Evolutionary conservation across 352 stramenopile genomes (phyloP), one percentile per base, ranked within the genome.

Genomic region (Pythium monospermum): DNA sequence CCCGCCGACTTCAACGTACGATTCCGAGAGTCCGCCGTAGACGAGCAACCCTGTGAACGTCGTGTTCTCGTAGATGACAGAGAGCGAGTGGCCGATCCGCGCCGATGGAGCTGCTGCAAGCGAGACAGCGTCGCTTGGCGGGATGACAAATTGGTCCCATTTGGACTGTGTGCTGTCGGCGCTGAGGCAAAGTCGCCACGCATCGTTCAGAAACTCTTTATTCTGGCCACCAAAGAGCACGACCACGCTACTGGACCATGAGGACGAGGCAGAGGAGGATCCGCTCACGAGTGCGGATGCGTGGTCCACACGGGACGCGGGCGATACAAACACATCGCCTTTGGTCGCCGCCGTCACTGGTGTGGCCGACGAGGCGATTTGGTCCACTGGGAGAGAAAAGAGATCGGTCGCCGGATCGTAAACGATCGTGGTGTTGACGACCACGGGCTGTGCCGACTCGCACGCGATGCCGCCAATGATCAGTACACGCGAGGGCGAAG

Each of bases 401-500:
- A 28, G 21, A 53, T 83, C 77, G 3, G 62, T 50, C 6, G 49
- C 30, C 21, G 77, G 51, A 28, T 71, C 49, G 56, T 72, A 88
- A 23, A 86, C 69, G n/a, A 86, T 57, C 22, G 79, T 67, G 30
- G 75, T 71, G 31, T 62, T 77, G 45, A 60, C 51, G 10, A 86
- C 73, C 2, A 81, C 70, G 4, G 77, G 77, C 58, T 88, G 77
- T 21, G 75, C 69, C 0, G 75, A 86, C 52, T 87, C 77, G 61
- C 82, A 87, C 49, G 73, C 75, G 36, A 87, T 83, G 28, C 75
- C 77, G 7, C 77, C 77, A 23, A 87, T 64, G n/a, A 83, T 61
- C 25, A 84, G 36, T 28, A 88, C 31, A 0, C 71, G 68, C 21
- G 59, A 53, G 0, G 66, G 50, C 3, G 55, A 26, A 2, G 54